Base-by-base conservation (phyloP, 2,329 filamentous ascomycete species). In the Aureobasidium sp. region DNA sequence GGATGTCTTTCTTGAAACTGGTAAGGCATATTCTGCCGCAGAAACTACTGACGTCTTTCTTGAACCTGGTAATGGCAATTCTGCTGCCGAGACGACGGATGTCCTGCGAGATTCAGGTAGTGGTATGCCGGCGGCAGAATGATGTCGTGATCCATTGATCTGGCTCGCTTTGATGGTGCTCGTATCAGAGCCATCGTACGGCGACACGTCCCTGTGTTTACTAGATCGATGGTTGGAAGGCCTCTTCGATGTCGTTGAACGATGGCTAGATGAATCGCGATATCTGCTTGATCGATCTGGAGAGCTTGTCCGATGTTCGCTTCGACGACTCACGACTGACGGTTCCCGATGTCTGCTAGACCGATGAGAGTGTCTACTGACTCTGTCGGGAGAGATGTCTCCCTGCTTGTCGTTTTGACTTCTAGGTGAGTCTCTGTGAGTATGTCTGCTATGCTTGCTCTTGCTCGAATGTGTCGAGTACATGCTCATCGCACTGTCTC, bases 161-260 rank as follows among this genome's bases (percentile, higher is more conserved):
- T 29, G 48, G 11, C 59, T 55, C 3, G 60, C 48, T 62, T 71
- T 71, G 64, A 70, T 65, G n/a, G 68, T 71, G 63, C 66, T 69
- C 12, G 66, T 68, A 1, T 68, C 68, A 12, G 69, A 70, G 11
- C 66, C 60, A n/a, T 64, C 59, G 7, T 63, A 63, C 15, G 64
- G 36, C 8, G 60, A 62, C 11, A 2, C 4, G 22, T 56, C 60
- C 42, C 60, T 53, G 49, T 57, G 39, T 3, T 15, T 17, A 39
- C n/a, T 39, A 31, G 48, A 41, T n/a, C n/a, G 36, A 37, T 52
- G 58, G n/a, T 34, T 61, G 11, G 58, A 31, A 3, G 47, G 37
- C 5, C 20, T 25, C 14, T 22, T 59, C 15, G 55, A 59, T 6
- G 34, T 31, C 9, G 15, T 29, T 8, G 31, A 59, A 17, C 22